A percentile compares a stretch with the other conserved stretches of the same genome.
phyloP scores from a whole-genome alignment of 257 asterid species.

The Eucommia ulmoides region DNA sequence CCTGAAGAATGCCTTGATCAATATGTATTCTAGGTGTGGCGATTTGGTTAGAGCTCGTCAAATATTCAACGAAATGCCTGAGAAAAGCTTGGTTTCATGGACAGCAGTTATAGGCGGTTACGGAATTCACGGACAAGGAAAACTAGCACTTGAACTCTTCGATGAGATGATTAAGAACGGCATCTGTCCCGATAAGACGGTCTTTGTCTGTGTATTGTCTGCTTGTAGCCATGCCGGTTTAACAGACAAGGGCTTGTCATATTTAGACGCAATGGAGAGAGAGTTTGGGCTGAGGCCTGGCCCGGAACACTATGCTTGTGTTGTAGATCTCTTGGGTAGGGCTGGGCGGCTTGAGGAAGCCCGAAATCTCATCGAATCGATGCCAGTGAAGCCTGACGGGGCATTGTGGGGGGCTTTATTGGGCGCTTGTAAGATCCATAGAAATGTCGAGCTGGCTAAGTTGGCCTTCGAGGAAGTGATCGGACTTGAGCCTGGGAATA shows the following conservation, averaged over 20 bases:
- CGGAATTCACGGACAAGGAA: slow-evolving; percentile 81
- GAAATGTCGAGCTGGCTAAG: slow-evolving; percentile 58
- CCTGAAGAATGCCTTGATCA: slow-evolving; percentile 63
- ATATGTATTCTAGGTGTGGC: slow-evolving; percentile 89
- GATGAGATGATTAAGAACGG: slow-evolving; percentile 54
- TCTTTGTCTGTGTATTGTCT: slow-evolving; percentile 53
- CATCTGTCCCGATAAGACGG: slow-evolving; percentile 53
- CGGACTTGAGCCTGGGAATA: slow-evolving; percentile 65
- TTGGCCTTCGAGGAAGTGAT: slow-evolving; percentile 58
- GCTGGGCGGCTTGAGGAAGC: slow-evolving; percentile 74
- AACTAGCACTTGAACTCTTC: slow-evolving; percentile 52
- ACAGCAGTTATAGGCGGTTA: slow-evolving; percentile 80
- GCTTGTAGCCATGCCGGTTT: slow-evolving; percentile 92
- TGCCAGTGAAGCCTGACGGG: slow-evolving; percentile 74
- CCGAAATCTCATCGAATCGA: slow-evolving; percentile 31
- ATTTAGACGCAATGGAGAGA: slow-evolving; percentile 53
- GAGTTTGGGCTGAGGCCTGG: slow-evolving; percentile 38
- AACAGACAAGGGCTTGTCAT: slow-evolving; percentile 51
- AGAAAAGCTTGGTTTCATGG: slow-evolving; percentile 79
- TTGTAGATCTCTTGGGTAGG: slow-evolving; percentile 79
- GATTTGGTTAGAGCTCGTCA: slow-evolving; percentile 50
- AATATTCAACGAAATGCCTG: slow-evolving; percentile 44
- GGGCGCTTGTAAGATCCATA: slow-evolving; percentile 90
- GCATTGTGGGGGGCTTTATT: slow-evolving; percentile 95
- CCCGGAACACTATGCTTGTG: slow-evolving; percentile 69